Base-by-base conservation (phyloP, 192 early-diverging fungal species). In the Gaertneriomyces sp. region DNA sequence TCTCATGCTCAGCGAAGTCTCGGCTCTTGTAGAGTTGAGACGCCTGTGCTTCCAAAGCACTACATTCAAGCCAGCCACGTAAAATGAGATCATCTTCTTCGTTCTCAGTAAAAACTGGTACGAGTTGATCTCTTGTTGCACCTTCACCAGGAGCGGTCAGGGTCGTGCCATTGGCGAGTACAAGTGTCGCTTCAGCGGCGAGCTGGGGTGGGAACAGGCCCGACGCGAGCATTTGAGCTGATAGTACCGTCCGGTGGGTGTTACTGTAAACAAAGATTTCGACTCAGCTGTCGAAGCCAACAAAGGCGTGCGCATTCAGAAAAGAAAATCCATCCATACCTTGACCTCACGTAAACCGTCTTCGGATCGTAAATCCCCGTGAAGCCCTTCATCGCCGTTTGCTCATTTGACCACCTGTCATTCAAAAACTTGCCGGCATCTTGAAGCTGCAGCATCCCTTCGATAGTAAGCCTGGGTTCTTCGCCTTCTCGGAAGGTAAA, bases 1-100 rank as follows among this genome's bases (percentile, higher is more conserved):
- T 2, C 25, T 33, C 25, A 33, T 33, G 25, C 25, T 33, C 25
- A 1, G 25, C 25, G 2, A 33, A 33, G 25, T 33, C 25, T 2
- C 25, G 25, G 2, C 25, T 33, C 25, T 33, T 33, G 41, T 42
- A 69, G 33, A 70, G 25, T 12, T 14, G 25, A n/a, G 10, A 12
- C 4, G 51, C 45, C 0, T 33, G 19, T 25, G 14, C 7, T 33
- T 69, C 67, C 5, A 69, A 44, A 17, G 51, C 53, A 16, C 66
- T 47, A 50, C 67, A 69, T 43, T 69, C 56, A 40, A 69, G 42
- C 67, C 67, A 69, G 11, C 67, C 65, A 7, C 67, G 67, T 5
- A 68, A 40, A 16, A 69, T 16, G 17, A 58, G 10, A 47, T 69
- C 67, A n/a, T 69, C 44, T 43, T 68, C 17, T 44, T 65, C 12